Evolutionary conservation across 2,329 filamentous ascomycete genomes (phyloP).

Genomic region (Colletotrichum orchidophilum): DNA sequence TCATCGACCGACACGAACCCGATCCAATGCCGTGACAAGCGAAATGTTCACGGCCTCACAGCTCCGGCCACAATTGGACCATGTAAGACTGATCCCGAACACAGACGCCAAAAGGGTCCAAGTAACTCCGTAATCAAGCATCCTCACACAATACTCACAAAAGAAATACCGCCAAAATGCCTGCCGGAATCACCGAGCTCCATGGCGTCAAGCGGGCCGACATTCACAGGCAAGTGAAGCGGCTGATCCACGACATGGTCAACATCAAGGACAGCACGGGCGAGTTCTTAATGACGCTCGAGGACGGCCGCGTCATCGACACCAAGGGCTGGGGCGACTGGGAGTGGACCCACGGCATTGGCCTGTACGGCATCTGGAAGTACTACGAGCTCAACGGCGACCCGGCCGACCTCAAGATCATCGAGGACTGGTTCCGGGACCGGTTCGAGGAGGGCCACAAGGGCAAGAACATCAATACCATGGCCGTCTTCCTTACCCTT

Average conservation of each 20-base stretch:
- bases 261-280: constrained; percentile 82
- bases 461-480: constrained; percentile 88
- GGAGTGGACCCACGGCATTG: constrained; percentile 86
- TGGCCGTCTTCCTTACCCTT: constrained; percentile 80
- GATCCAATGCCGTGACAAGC: background rate
- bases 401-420: constrained; percentile 67
- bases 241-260: constrained; percentile 77
- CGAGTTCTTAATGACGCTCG: constrained; percentile 75
- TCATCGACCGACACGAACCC: background rate
- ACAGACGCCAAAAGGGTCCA: background rate
- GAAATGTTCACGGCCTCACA: background rate
- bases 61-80: background rate
- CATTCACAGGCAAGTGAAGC: constrained; percentile 66
- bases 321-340: constrained; percentile 87
- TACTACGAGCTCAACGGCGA: constrained; percentile 80
- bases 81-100: background rate
- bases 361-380: constrained; percentile 83
- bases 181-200: constrained; percentile 43
- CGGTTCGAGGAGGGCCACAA: constrained; percentile 77
- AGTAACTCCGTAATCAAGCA: background rate
- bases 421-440: constrained; percentile 77
- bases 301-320: constrained; percentile 80
- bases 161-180: constrained; percentile 43
- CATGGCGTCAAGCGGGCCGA: constrained; percentile 57
- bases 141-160: background rate